Base-by-base conservation (phyloP, 2,329 filamentous ascomycete genomes). In the Sporothrix sp. region DNA sequence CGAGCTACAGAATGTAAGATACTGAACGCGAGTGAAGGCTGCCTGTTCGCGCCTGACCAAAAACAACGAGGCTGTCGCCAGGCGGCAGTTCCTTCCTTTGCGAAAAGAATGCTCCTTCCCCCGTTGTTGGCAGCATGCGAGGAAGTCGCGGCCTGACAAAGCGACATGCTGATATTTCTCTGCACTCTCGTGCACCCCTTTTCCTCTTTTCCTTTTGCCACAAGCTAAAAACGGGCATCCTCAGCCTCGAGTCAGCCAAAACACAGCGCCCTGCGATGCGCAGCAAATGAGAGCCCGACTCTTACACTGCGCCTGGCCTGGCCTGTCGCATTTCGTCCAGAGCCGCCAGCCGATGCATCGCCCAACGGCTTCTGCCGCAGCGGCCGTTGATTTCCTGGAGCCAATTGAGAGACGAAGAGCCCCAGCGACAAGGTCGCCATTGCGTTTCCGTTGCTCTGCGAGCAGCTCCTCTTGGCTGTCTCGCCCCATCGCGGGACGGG, bases 161-260 rank as follows among this genome's bases (percentile, higher is more conserved):
- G n/a, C n/a, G n/a, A n/a, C n/a, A n/a, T n/a, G n/a, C n/a, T n/a
- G n/a, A n/a, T n/a, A n/a, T n/a, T 10, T 18, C 16, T 38, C 36
- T 18, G 4, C 11, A 10, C 25, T 23, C 40, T 13, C 16, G 16
- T 13, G 18, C 28, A 3, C 8, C 25, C 33, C 46, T 30, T 16
- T 7, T 33, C 20, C 13, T 20, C 14, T 27, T 21, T 20, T 16
- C 37, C 20, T 30, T 33, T 33, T 42, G 46, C 46, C 46, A 49
- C 46, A 40, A 23, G 37, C 46, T 49, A 49, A 28, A 38, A 47
- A 46, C 49, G 42, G 48, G 32, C 33, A 30, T 32, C 33, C 48
- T 46, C 43, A 40, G 49, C 49, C 49, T 46, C 49, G 36, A 32
- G 42, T 46, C 35, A 40, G 33, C 35, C 36, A 35, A 11, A 13